Evolutionary conservation across 306 rosid species (phyloP).

Genomic region (Vigna reflexopilosa): DNA sequence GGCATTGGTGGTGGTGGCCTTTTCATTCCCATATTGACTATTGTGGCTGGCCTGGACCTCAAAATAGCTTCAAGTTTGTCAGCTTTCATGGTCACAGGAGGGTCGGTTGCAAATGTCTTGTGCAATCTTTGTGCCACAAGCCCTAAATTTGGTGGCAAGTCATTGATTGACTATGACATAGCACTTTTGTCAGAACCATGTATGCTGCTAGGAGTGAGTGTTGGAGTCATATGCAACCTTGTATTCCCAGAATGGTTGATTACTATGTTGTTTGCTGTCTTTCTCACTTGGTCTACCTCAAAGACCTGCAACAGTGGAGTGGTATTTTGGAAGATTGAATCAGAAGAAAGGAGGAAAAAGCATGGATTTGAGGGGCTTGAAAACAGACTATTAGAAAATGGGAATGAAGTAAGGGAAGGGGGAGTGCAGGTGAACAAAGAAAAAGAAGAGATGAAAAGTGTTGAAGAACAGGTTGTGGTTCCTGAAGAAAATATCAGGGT

Average conservation of each 20-base stretch:
- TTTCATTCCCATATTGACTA: slow-evolving; percentile 72
- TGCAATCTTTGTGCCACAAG: slow-evolving; percentile 53
- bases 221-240: slow-evolving; percentile 86
- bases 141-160: slow-evolving; percentile 58
- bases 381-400: slow-evolving; percentile 38
- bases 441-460: slow-evolving; percentile 34
- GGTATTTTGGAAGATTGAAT: slow-evolving; percentile 64
- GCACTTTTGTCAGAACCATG: slow-evolving; percentile 80
- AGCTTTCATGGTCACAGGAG: slow-evolving; percentile 96
- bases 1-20: slow-evolving; percentile 92
- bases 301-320: slow-evolving; percentile 75
- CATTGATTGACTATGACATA: slow-evolving; percentile 73
- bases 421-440: slow-evolving; percentile 29
- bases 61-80: slow-evolving; percentile 82
- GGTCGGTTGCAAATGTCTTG: slow-evolving; percentile 78
- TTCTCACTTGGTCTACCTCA: slow-evolving; percentile 86
- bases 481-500: slow-evolving; percentile 28
- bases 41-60: slow-evolving; percentile 77
- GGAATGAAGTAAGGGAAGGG: slow-evolving; percentile 39
- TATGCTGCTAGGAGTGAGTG: slow-evolving; percentile 83
- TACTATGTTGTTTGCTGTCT: slow-evolving; percentile 70
- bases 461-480: slow-evolving; percentile 60
- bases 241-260: slow-evolving; percentile 87
- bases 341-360: slow-evolving; percentile 55
- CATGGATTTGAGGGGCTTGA: slow-evolving; percentile 46